Evolutionary conservation across 2,329 filamentous ascomycete species (phyloP).

Genomic region (Trematosphaeria pertusa): DNA sequence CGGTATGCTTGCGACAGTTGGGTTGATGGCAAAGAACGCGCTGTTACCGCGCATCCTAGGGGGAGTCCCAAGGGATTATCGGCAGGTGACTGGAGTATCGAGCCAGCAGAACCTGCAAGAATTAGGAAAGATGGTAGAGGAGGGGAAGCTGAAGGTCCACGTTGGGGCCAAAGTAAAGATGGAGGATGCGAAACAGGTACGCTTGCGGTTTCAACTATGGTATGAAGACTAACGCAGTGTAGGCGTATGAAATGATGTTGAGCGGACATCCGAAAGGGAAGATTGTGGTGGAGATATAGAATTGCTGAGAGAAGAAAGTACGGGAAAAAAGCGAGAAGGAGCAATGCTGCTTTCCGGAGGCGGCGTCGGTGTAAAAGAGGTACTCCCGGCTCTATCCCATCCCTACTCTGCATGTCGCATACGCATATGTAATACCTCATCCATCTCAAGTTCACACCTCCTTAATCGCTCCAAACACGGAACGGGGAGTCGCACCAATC

Average conservation of each 20-base stretch:
- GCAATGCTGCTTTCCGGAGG: no score
- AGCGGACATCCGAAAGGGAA: constrained; percentile 15
- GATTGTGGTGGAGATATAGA: constrained; percentile 10
- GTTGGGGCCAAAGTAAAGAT: constrained; percentile 11
- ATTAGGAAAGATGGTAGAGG: constrained; percentile 13
- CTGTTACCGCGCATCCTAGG: constrained; percentile 21
- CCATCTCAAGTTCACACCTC: no score
- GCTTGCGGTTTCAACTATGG: no score
- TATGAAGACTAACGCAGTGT: not conserved
- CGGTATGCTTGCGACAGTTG: constrained; percentile 14
- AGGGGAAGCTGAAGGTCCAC: constrained; percentile 13
- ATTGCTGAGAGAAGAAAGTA: no score
- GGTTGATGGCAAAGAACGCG: constrained; percentile 20
- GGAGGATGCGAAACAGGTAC: constrained; percentile 16
- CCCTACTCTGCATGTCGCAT: no score
- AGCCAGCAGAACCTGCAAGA: constrained; percentile 14
- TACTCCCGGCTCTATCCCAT: no score
- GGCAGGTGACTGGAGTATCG: constrained; percentile 16
- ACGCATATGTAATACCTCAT: no score
- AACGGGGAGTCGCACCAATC: no score
- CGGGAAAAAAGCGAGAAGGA: no score
- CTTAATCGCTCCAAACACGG: no score
- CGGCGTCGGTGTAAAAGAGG: no score
- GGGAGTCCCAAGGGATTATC: constrained; percentile 20
- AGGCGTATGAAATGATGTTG: constrained; percentile 12